Evolutionary conservation across 2,329 filamentous ascomycete genomes (phyloP).

Genomic region (Xylogone sp.): DNA sequence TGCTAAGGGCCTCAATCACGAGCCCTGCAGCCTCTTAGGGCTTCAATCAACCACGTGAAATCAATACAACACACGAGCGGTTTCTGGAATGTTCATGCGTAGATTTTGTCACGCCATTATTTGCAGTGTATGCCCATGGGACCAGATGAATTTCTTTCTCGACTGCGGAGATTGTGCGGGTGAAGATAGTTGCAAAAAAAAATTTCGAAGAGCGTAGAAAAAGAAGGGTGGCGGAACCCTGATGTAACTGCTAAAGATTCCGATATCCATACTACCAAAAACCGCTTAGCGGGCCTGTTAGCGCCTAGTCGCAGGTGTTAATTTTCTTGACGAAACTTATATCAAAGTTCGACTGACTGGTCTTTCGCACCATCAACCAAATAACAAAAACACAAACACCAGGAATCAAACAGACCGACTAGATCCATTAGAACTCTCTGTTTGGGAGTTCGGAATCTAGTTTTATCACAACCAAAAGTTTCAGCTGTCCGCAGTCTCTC

Average conservation of each 20-base stretch:
- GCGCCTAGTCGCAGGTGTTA: neutral
- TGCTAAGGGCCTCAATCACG: neutral
- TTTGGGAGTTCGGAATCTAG: conserved; percentile 48
- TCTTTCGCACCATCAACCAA: conserved; percentile 14
- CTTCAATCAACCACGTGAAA: neutral
- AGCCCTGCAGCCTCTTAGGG: neutral
- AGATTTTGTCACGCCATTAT: neutral
- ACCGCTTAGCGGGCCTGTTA: neutral
- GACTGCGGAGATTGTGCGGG: neutral
- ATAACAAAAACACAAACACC: conserved; percentile 12
- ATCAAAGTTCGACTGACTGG: neutral
- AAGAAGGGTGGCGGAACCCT: neutral
- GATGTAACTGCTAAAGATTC: neutral
- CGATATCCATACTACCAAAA: neutral
- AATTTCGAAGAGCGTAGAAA: neutral
- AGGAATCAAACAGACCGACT: conserved; percentile 15
- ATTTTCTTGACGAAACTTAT: neutral
- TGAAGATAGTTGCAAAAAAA: neutral
- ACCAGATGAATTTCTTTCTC: neutral
- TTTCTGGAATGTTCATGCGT: neutral
- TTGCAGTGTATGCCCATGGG: neutral
- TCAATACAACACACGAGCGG: neutral
- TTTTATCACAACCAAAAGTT: conserved; percentile 26
- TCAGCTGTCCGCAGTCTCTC: conserved; percentile 27
- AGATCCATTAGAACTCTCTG: conserved; percentile 30